A percentile compares a stretch with the other conserved stretches of the same genome.
Conservation (phyloP, 2,329 filamentous ascomycete genomes). For the Simplicillium aogashimaense region DNA sequence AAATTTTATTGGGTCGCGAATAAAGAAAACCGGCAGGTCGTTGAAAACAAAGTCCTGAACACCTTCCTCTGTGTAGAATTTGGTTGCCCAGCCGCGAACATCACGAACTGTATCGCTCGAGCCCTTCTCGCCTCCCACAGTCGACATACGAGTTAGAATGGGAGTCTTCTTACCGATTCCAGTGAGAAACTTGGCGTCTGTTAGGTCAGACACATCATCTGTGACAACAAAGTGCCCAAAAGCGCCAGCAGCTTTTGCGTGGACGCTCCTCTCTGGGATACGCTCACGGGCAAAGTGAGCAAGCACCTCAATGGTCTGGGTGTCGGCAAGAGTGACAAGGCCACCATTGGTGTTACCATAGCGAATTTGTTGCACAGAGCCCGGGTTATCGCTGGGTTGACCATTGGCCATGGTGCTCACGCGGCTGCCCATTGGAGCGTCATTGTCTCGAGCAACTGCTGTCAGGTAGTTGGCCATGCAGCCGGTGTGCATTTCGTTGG, state of each 20-base stretch:
- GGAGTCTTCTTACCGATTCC: conserved; percentile 39
- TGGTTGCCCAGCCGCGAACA: conserved; percentile 49
- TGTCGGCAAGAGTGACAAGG: conserved; percentile 37
- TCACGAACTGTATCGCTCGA: conserved; percentile 57
- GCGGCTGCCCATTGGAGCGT: not conserved
- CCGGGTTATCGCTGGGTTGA: conserved; percentile 14
- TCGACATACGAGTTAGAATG: conserved; percentile 45
- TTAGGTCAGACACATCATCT: conserved; percentile 42
- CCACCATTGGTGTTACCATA: conserved; percentile 20
- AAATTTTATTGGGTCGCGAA: conserved; percentile 37
- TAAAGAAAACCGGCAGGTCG: conserved; percentile 39
- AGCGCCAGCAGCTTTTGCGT: conserved; percentile 21
- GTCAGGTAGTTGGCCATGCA: not conserved
- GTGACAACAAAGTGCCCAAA: conserved; percentile 47
- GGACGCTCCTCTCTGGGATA: conserved; percentile 36
- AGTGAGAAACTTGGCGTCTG: conserved; percentile 38
- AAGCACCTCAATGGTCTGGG: conserved; percentile 43
- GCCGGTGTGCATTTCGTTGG: not conserved
- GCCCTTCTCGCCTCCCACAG: conserved; percentile 54
- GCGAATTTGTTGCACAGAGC: conserved; percentile 12
- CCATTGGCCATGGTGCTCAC: conserved; percentile 26
- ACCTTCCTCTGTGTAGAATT: conserved; percentile 17
- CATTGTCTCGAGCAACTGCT: not conserved
- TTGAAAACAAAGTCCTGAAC: conserved; percentile 22
- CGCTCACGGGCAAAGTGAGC: conserved; percentile 49